Conservation (phyloP, 2,329 filamentous ascomycete species). For the Dactylellina cionopaga region DNA sequence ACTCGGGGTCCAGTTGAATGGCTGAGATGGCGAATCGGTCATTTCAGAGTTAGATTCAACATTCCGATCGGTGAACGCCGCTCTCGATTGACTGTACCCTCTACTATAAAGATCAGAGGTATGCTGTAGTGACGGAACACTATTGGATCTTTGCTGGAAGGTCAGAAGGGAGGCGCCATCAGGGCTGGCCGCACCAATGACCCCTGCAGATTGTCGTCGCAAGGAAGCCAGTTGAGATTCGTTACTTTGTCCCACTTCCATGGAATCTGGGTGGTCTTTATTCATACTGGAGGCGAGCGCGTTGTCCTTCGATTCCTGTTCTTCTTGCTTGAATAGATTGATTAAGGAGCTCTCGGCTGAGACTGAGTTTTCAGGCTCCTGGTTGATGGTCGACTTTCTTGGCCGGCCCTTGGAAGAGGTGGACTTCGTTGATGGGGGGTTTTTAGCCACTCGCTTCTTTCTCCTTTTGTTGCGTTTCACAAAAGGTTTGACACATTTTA, state of each 20-base stretch:
- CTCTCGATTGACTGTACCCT: background rate
- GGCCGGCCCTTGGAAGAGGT: background rate
- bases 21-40: background rate
- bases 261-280: too few species aligned
- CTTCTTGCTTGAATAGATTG: too few species aligned
- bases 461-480: slow-evolving; percentile 17
- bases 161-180: background rate
- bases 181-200: slow-evolving; percentile 6
- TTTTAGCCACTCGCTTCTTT: slow-evolving; percentile 1
- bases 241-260: too few species aligned
- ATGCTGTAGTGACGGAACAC: slow-evolving; percentile 9
- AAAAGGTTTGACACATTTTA: slow-evolving; percentile 22
- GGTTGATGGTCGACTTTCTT: too few species aligned
- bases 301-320: too few species aligned
- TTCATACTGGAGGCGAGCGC: too few species aligned
- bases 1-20: slow-evolving; percentile 11
- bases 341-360: too few species aligned
- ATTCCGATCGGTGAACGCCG: background rate
- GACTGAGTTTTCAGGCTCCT: too few species aligned
- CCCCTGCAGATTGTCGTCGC: slow-evolving; percentile 19
- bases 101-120: slow-evolving; percentile 11
- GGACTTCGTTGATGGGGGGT: background rate
- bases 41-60: background rate
- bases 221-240: background rate
- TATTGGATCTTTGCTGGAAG: slow-evolving; percentile 9